Conservation (phyloP, 768 basidiomycete genomes). For the Serendipita indica region DNA sequence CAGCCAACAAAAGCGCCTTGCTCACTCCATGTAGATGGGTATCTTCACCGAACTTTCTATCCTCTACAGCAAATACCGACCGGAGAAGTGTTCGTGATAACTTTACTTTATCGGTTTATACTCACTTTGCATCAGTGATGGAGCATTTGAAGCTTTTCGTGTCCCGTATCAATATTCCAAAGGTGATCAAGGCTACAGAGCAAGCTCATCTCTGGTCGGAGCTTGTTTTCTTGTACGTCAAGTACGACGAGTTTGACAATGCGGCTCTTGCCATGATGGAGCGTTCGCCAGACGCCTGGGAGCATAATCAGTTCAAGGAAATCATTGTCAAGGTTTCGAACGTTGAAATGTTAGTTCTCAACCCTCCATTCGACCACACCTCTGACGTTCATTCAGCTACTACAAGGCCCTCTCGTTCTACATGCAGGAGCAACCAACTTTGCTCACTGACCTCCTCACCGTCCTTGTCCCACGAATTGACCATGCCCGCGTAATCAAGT, state of each 20-base stretch:
- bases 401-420: slow-evolving; percentile 94
- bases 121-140: slow-evolving; percentile 50
- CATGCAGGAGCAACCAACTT: slow-evolving; percentile 80
- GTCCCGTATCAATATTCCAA: slow-evolving; percentile 94
- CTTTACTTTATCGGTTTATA: background rate
- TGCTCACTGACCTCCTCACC: slow-evolving; percentile 84
- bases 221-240: slow-evolving; percentile 95
- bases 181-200: slow-evolving; percentile 94
- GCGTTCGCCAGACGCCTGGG: slow-evolving; percentile 95
- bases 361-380: background rate
- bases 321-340: slow-evolving; percentile 93
- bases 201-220: slow-evolving; percentile 97
- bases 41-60: slow-evolving; percentile 93
- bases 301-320: slow-evolving; percentile 99
- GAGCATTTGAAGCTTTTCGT: slow-evolving; percentile 96
- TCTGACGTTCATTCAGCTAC: slow-evolving; percentile 37
- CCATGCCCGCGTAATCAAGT: slow-evolving; percentile 86
- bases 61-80: slow-evolving; percentile 88
- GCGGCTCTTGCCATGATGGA: slow-evolving; percentile 98
- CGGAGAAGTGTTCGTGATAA: slow-evolving; percentile 60
- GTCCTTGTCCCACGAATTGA: slow-evolving; percentile 91
- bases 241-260: slow-evolving; percentile 97
- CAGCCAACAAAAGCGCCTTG: slow-evolving; percentile 6
- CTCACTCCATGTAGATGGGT: slow-evolving; percentile 49
- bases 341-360: slow-evolving; percentile 67